phyloP scores from a whole-genome alignment of 768 basidiomycete species.

The Leccinum boreale region DNA sequence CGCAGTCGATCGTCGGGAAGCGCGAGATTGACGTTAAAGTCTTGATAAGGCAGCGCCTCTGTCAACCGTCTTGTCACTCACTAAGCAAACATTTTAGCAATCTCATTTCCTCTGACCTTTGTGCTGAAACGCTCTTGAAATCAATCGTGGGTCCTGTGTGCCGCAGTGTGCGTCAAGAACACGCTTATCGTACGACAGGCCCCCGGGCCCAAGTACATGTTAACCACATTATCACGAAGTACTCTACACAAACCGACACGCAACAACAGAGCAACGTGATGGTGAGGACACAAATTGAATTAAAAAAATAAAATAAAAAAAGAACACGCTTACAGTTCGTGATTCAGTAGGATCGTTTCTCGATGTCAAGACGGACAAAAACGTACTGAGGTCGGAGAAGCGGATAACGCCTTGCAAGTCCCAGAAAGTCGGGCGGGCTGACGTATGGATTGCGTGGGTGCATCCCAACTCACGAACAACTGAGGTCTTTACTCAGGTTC shows the following conservation, averaged over 20 bases:
- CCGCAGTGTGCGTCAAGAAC: slow-evolving; percentile 20
- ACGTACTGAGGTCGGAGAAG: slow-evolving; percentile 54
- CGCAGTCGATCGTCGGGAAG: slow-evolving; percentile 60
- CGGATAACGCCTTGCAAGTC: slow-evolving; percentile 55
- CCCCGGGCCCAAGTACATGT: too few species aligned
- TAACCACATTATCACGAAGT: too few species aligned
- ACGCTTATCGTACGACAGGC: too few species aligned
- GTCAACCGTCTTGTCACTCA: background rate
- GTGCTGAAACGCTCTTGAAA: slow-evolving; percentile 68
- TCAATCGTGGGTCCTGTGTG: slow-evolving; percentile 49
- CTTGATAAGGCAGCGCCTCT: too few species aligned
- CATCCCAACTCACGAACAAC: background rate
- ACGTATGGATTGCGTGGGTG: slow-evolving; percentile 33
- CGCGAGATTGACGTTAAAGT: too few species aligned
- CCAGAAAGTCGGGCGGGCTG: slow-evolving; percentile 52
- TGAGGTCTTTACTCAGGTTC: too few species aligned
- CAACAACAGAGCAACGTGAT: too few species aligned
- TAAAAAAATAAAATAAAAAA: too few species aligned
- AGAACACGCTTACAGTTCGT: slow-evolving; percentile 21
- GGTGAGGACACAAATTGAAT: too few species aligned
- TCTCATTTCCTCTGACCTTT: slow-evolving; percentile 46
- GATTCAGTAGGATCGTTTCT: background rate
- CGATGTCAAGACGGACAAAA: background rate
- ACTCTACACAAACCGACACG: too few species aligned
- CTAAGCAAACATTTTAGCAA: too few species aligned